Evolutionary conservation across 2,329 filamentous ascomycete species (phyloP), one percentile per base, ranked within the genome.

Genomic region (Xylariales sp.): DNA sequence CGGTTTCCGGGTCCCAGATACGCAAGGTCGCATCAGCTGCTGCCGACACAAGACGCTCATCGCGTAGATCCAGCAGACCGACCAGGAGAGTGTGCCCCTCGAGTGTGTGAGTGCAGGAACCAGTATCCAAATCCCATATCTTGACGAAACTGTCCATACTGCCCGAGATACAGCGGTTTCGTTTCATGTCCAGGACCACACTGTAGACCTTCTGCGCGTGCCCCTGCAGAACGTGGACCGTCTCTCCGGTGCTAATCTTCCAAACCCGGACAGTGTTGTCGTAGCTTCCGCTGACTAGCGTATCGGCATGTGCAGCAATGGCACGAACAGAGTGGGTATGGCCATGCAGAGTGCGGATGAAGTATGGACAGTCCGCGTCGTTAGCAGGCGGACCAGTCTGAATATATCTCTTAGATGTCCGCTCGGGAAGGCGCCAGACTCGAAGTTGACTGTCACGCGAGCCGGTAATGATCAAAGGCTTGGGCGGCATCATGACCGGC

Each of bases 121-220:
- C 93, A 2, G 86, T 93, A 21, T 88, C 82, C 11, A 98, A 74
- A 46, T 91, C 93, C 93, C 93, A 98, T 10, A 98, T 91, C 65
- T 96, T 97, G 59, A 98, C 93, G 49, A 90, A 76, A 48, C 93
- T 95, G 62, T 98, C 93, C 93, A 98, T 98, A 5, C 90, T 95
- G 10, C 93, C 93, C 48, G 90, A 96, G 49, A 98, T 97, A 65
- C 93, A 98, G 29, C 91, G 85, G 57, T 94, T 95, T 45, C 93
- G 86, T 54, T 85, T 82, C 51, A 89, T 85, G 56, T 98, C 93
- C 16, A 97, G 71, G 7, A 98, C 93, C 7, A 98, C 93, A 46
- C 90, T 96, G 62, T 98, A 98, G 0, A 98, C 93, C 62, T 98
- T 97, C 60, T 91, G 83, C 0, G 80, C 78, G 59, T 98, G 93